phyloP scores from a whole-genome alignment of 805 yeast species.

The Hanseniaspora thailandica region DNA sequence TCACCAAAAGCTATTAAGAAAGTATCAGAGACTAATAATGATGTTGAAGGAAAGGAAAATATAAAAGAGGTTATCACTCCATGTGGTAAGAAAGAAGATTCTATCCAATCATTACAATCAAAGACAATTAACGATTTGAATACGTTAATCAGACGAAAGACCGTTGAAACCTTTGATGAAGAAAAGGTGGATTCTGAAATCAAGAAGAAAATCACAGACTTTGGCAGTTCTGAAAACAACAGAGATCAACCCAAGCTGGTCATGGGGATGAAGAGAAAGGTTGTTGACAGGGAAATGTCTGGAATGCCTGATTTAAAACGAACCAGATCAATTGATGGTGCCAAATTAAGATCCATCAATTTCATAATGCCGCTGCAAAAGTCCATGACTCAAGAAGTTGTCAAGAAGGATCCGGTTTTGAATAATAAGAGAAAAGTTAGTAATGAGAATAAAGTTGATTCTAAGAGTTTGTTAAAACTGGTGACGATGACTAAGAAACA shows the following conservation, averaged over 20 bases:
- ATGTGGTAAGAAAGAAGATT: not conserved
- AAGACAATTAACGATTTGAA: not conserved
- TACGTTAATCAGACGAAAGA: not conserved
- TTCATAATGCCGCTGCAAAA: conserved; percentile 4
- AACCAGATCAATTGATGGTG: conserved; percentile 30
- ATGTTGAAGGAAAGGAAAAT: not conserved
- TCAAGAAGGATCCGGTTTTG: not conserved
- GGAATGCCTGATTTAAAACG: conserved; percentile 24
- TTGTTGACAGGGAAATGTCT: conserved; percentile 16
- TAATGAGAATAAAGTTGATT: not conserved
- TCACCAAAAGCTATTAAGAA: not conserved
- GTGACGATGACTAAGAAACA: conserved; percentile 19
- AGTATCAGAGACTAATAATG: not conserved
- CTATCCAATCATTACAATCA: not conserved
- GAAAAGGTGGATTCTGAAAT: conserved; percentile 21
- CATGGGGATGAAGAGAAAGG: not conserved
- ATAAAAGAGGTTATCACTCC: not conserved
- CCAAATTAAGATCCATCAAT: conserved; percentile 20
- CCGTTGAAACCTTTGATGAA: conserved; percentile 18
- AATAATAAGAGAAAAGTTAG: not conserved
- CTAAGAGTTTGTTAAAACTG: conserved; percentile 12
- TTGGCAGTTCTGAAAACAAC: not conserved
- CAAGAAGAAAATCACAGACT: conserved; percentile 1
- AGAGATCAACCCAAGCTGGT: no score
- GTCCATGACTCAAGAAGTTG: not conserved